A percentile compares a stretch with the other conserved stretches of the same genome.
phyloP scores from a whole-genome alignment of 495 filamentous ascomycete species.

The Cladorrhinum samala region DNA sequence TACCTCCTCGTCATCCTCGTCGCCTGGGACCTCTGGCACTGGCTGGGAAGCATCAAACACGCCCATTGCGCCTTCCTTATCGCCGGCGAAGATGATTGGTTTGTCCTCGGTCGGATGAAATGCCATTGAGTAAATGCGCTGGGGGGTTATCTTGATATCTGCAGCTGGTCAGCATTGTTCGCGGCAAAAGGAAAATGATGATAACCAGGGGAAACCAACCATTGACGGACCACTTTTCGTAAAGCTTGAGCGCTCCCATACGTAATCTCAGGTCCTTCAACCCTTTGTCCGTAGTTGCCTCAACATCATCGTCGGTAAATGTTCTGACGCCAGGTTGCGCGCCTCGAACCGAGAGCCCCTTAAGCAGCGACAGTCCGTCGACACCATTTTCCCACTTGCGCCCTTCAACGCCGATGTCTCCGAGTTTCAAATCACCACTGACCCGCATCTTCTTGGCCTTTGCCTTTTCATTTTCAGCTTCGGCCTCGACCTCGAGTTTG shows the following conservation, averaged over 20 bases:
- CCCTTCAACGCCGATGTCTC: constrained; percentile 74
- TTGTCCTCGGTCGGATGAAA: constrained; percentile 87
- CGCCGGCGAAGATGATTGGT: constrained; percentile 86
- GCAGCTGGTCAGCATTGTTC: constrained; percentile 14
- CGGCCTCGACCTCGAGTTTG: constrained; percentile 69
- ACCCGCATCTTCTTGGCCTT: constrained; percentile 66
- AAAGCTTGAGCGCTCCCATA: constrained; percentile 74
- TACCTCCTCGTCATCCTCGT: constrained; percentile 57
- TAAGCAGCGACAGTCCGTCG: constrained; percentile 37
- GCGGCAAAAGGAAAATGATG: neutral
- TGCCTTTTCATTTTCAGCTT: constrained; percentile 54
- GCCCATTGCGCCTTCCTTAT: constrained; percentile 90
- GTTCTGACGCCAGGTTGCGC: constrained; percentile 75
- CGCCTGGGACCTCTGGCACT: constrained; percentile 41
- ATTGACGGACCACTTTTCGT: constrained; percentile 73
- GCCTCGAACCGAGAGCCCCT: constrained; percentile 46
- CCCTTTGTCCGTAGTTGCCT: constrained; percentile 71
- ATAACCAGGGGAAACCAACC: constrained; percentile 39
- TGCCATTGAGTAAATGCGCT: constrained; percentile 78
- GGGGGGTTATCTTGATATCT: constrained; percentile 91
- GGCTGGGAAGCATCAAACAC: constrained; percentile 87
- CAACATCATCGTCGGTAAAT: constrained; percentile 72
- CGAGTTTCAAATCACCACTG: constrained; percentile 63
- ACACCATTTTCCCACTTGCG: constrained; percentile 49
- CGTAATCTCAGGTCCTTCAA: constrained; percentile 70